Percentiles rank a stretch among this genome's conserved stretches.
Evolutionary conservation across 805 yeast genomes (phyloP).

Genomic region (Myxozyma neotropica): DNA sequence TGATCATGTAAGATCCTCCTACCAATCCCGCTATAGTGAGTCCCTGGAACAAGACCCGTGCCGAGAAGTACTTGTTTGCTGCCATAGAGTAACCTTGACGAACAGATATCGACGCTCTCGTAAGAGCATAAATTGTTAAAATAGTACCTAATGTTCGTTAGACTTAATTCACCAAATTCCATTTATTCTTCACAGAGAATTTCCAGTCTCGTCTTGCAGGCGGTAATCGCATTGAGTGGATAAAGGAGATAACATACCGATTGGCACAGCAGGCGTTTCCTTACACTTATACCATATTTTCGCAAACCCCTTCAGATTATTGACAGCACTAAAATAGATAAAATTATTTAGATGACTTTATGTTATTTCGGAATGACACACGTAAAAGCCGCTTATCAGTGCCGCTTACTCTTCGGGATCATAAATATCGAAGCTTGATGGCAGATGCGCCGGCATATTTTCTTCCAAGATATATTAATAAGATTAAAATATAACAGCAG

Average conservation of each 20-base stretch:
- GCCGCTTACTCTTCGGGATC: constrained; percentile 31
- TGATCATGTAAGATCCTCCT: constrained; percentile 64
- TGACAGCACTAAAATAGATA: constrained; percentile 17
- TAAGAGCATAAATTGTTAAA: constrained; percentile 45
- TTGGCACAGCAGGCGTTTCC: constrained; percentile 80
- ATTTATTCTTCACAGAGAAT: not conserved
- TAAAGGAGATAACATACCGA: constrained; percentile 58
- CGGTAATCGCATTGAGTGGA: no score
- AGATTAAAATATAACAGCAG: no score
- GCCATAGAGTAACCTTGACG: constrained; percentile 65
- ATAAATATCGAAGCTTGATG: constrained; percentile 30
- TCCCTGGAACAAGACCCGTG: constrained; percentile 80
- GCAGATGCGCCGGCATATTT: not conserved
- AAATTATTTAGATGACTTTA: not conserved
- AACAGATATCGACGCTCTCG: constrained; percentile 74
- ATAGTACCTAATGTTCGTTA: not conserved
- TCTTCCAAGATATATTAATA: no score
- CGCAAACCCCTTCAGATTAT: constrained; percentile 44
- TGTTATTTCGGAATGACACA: no score
- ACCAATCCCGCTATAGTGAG: constrained; percentile 74
- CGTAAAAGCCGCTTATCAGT: no score
- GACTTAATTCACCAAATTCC: not conserved
- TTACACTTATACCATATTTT: constrained; percentile 61
- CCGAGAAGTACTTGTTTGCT: constrained; percentile 79
- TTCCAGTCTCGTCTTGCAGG: no score